phyloP scores from a whole-genome alignment of 2,329 filamentous ascomycete species.

The Dryadomyces sulphureus region DNA sequence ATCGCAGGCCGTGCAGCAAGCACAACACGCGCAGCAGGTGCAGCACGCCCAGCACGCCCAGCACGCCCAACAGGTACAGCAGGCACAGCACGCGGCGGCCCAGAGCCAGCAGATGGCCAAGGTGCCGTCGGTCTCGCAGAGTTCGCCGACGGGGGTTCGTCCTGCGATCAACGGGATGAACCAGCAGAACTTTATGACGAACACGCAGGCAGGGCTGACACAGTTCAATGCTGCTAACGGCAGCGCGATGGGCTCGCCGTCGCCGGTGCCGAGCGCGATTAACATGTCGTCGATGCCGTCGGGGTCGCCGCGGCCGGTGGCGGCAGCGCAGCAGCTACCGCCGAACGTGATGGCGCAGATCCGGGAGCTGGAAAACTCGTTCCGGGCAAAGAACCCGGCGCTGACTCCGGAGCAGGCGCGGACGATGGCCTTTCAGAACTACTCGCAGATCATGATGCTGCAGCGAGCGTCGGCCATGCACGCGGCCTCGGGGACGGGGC shows the following conservation, averaged over 20 bases:
- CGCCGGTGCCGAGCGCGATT: slow-evolving; percentile 13
- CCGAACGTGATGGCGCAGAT: slow-evolving; percentile 33
- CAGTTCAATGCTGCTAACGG: slow-evolving; percentile 29
- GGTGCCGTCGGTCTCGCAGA: slow-evolving; percentile 16
- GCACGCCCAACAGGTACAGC: slow-evolving; percentile 30
- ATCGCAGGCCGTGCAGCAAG: slow-evolving; percentile 18
- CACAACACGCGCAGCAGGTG: slow-evolving; percentile 12
- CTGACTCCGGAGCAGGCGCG: slow-evolving; percentile 33
- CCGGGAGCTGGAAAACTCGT: slow-evolving; percentile 34
- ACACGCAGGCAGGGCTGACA: slow-evolving; percentile 37
- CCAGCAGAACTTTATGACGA: slow-evolving; percentile 38
- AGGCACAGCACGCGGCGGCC: slow-evolving; percentile 16
- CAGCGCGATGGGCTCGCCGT: slow-evolving; percentile 20
- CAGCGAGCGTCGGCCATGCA: slow-evolving; percentile 38
- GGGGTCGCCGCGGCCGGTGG: slow-evolving; percentile 23
- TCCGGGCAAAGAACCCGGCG: slow-evolving; percentile 35
- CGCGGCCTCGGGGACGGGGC: slow-evolving; percentile 34
- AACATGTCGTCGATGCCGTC: slow-evolving; percentile 30
- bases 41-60: slow-evolving; percentile 18
- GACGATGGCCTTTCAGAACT: slow-evolving; percentile 34
- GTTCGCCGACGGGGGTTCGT: slow-evolving; percentile 17
- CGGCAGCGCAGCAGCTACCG: slow-evolving; percentile 28
- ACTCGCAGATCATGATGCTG: slow-evolving; percentile 31
- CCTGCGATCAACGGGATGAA: slow-evolving; percentile 27
- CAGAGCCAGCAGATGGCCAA: slow-evolving; percentile 7